These are phyloP conservation scores for Picea sitchensis DNA, from an alignment of 75 land plant species.

Conservation along the genomic window DNA sequence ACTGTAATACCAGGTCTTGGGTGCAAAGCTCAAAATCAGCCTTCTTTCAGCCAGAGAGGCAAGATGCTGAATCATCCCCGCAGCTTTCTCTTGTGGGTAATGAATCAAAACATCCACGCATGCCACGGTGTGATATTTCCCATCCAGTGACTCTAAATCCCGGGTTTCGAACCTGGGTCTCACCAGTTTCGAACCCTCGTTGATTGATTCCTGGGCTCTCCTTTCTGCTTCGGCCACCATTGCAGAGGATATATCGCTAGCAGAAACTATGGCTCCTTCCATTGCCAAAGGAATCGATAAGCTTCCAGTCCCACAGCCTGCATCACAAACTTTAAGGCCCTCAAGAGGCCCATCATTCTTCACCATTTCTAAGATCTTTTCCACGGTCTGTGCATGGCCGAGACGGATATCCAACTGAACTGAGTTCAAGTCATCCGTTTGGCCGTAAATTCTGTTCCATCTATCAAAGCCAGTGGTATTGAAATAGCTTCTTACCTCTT, in stretches of 20 bases:
- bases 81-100: constrained; percentile 90
- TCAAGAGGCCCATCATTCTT: constrained; percentile 38
- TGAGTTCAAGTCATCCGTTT: constrained; percentile 80
- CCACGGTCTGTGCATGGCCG: constrained; percentile 95
- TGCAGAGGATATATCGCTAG: constrained; percentile 94
- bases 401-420: constrained; percentile 91
- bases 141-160: constrained; percentile 83
- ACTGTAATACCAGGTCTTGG: constrained; percentile 73
- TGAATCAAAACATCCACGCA: constrained; percentile 97
- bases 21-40: constrained; percentile 88
- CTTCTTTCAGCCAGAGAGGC: constrained; percentile 86
- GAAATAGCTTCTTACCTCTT: constrained; percentile 87
- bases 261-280: constrained; percentile 80
- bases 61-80: constrained; percentile 85
- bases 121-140: constrained; percentile 85
- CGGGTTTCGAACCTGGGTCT: constrained; percentile 74
- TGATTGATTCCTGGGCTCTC: constrained; percentile 34
- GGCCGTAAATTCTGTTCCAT: constrained; percentile 92
- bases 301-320: constrained; percentile 94
- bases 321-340: constrained; percentile 87
- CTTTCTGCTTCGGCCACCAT: constrained; percentile 91
- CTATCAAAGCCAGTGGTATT: constrained; percentile 91
- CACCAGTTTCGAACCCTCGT: background rate
- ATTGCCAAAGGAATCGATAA: constrained; percentile 82
- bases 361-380: constrained; percentile 64